Conservation (phyloP, 1,284 basidiomycete genomes). For the Naganishia sp. region DNA sequence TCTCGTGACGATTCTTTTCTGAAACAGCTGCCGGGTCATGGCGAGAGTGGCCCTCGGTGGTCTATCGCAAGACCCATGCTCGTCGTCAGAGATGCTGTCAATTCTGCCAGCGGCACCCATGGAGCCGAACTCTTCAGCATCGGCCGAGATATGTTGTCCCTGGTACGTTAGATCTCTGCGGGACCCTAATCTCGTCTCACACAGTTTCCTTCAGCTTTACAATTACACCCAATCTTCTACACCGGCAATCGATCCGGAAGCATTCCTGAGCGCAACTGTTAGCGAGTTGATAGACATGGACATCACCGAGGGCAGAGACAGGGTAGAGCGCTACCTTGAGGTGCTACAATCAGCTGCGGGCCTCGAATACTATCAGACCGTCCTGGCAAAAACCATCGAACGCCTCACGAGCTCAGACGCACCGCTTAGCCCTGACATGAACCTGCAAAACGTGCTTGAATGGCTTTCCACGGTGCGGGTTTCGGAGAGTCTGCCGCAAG, state of each 20-base stretch:
- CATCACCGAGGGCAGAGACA: constrained; percentile 6
- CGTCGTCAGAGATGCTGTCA: constrained; percentile 6
- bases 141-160: constrained; percentile 1
- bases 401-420: neutral
- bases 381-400: neutral
- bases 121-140: constrained; percentile 1
- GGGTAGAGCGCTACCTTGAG: constrained; percentile 14
- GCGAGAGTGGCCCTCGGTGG: constrained; percentile 13
- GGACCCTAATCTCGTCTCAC: neutral
- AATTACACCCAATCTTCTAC: constrained; percentile 1
- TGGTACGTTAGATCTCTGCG: neutral
- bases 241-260: constrained; percentile 16
- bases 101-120: neutral
- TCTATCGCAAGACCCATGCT: constrained; percentile 14
- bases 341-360: constrained; percentile 16
- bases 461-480: constrained; percentile 1
- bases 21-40: constrained; percentile 8
- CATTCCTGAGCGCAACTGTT: constrained; percentile 3
- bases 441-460: neutral
- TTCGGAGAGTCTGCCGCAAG: neutral
- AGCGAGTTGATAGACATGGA: constrained; percentile 12
- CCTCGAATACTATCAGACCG: neutral
- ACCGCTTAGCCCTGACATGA: neutral
- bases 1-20: constrained; percentile 5
- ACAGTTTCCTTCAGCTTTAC: neutral